phyloP scores from a whole-genome alignment of 495 filamentous ascomycete genomes.

The Aspergillus sclerotioniger region DNA sequence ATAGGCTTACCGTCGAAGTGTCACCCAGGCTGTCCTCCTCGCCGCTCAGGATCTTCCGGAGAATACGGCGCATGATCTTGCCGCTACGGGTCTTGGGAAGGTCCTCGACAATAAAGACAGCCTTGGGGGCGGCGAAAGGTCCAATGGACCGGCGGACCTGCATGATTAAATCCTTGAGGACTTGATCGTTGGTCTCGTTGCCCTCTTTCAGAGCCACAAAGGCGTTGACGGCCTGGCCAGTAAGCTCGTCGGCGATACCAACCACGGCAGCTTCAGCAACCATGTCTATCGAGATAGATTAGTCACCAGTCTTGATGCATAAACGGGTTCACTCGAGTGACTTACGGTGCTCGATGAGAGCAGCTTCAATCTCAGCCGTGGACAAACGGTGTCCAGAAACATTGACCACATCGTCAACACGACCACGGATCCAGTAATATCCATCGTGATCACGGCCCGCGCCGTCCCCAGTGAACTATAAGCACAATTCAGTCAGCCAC shows the following conservation, averaged over 20 bases:
- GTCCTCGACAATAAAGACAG: slow-evolving; percentile 83
- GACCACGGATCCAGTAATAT: slow-evolving; percentile 99
- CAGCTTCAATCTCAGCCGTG: slow-evolving; percentile 97
- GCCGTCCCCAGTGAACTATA: slow-evolving; percentile 94
- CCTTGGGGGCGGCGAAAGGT: slow-evolving; percentile 95
- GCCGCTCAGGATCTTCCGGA: slow-evolving; percentile 93
- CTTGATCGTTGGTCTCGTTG: slow-evolving; percentile 71
- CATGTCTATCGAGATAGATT: slow-evolving; percentile 26
- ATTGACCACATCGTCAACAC: slow-evolving; percentile 98
- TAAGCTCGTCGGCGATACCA: slow-evolving; percentile 87
- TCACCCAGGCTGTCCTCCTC: slow-evolving; percentile 98
- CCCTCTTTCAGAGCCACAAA: slow-evolving; percentile 93
- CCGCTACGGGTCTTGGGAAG: slow-evolving; percentile 94
- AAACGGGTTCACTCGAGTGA: slow-evolving; percentile 3
- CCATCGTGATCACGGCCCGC: slow-evolving; percentile 97
- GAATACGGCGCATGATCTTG: slow-evolving; percentile 98
- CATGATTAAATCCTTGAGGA: slow-evolving; percentile 87
- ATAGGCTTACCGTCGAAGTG: slow-evolving; percentile 73
- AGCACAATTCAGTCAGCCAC: slow-evolving; percentile 11
- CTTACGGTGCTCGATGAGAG: slow-evolving; percentile 85
- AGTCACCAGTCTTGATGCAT: slow-evolving; percentile 2
- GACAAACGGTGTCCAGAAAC: slow-evolving; percentile 94
- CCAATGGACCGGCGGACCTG: slow-evolving; percentile 97
- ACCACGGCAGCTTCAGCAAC: slow-evolving; percentile 97
- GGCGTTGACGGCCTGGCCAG: slow-evolving; percentile 94